phyloP scores from a whole-genome alignment of 1,284 basidiomycete species.

The Boletus semigastroideus region DNA sequence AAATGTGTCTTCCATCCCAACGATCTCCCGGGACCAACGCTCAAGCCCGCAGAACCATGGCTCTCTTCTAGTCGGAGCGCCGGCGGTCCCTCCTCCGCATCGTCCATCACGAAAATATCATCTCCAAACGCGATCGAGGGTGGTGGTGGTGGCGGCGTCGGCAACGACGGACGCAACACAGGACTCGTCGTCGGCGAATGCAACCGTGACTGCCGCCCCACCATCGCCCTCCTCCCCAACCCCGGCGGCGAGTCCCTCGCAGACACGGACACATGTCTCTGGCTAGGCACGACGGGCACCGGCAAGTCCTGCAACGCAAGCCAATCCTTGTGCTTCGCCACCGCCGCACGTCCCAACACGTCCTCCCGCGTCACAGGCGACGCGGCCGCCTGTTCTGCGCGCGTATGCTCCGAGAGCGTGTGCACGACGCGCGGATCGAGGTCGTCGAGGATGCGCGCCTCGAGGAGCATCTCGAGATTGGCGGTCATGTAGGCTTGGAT shows the following conservation, averaged over 20 bases:
- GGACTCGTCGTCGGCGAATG: conserved; percentile 15
- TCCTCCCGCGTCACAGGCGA: conserved; percentile 65
- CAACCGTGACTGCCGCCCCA: conserved; percentile 7
- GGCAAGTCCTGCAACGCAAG: conserved; percentile 83
- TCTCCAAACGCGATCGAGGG: conserved; percentile 31
- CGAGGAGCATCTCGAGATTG: conserved; percentile 89
- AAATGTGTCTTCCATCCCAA: conserved; percentile 47
- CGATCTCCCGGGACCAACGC: neutral
- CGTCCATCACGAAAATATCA: conserved; percentile 50
- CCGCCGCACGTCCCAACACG: conserved; percentile 53
- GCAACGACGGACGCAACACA: conserved; percentile 15
- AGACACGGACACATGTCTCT: conserved; percentile 31
- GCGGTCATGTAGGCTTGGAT: conserved; percentile 82
- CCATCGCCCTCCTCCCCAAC: conserved; percentile 33
- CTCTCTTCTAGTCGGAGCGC: conserved; percentile 8
- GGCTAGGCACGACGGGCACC: conserved; percentile 51
- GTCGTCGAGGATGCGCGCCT: conserved; percentile 77
- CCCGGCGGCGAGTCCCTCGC: conserved; percentile 17
- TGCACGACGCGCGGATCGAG: conserved; percentile 68
- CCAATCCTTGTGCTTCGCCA: conserved; percentile 76
- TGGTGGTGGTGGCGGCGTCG: neutral
- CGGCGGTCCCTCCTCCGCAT: conserved; percentile 12
- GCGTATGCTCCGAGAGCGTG: conserved; percentile 65
- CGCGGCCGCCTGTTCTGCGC: conserved; percentile 64
- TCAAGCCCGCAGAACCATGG: neutral